phyloP scores from a whole-genome alignment of 345 rosid species.

The Zanthoxylum bungeanum region DNA sequence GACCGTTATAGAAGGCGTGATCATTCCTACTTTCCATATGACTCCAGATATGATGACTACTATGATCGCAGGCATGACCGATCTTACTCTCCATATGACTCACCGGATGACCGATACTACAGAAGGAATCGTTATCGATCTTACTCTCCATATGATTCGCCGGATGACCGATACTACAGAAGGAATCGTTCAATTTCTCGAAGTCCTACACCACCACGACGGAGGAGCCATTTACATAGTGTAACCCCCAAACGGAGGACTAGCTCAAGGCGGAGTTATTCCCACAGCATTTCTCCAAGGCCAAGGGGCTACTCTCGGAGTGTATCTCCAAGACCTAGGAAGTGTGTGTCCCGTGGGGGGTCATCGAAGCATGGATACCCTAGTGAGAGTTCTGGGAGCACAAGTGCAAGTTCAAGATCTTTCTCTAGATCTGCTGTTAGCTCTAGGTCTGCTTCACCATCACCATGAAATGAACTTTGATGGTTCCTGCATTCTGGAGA shows the following conservation, averaged over 20 bases:
- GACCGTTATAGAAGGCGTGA: constrained; percentile 22
- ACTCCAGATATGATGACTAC: constrained; percentile 12
- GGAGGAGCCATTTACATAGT: constrained; percentile 14
- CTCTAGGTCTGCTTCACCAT: constrained; percentile 39
- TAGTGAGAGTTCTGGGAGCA: constrained; percentile 25
- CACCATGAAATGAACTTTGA: constrained; percentile 9
- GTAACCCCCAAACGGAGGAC: constrained; percentile 8
- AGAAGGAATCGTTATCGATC: constrained; percentile 28
- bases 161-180: background rate
- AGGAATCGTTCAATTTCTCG: constrained; percentile 27
- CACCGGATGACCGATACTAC: constrained; percentile 8
- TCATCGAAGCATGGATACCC: background rate
- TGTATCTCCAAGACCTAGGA: constrained; percentile 34
- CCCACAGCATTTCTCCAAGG: constrained; percentile 38
- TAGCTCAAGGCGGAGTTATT: constrained; percentile 13
- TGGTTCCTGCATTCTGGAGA: no score
- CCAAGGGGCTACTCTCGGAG: constrained; percentile 32
- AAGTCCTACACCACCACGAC: constrained; percentile 12
- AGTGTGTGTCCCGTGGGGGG: constrained; percentile 15
- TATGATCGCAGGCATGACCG: constrained; percentile 19
- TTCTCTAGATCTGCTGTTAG: constrained; percentile 62
- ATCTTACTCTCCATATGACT: constrained; percentile 34
- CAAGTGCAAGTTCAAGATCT: constrained; percentile 48
- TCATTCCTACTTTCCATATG: constrained; percentile 32
- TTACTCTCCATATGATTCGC: constrained; percentile 24